Percentiles rank a stretch among this genome's conserved stretches.
phyloP scores from a whole-genome alignment of 2,329 filamentous ascomycete genomes.

The Colletotrichum musicola region DNA sequence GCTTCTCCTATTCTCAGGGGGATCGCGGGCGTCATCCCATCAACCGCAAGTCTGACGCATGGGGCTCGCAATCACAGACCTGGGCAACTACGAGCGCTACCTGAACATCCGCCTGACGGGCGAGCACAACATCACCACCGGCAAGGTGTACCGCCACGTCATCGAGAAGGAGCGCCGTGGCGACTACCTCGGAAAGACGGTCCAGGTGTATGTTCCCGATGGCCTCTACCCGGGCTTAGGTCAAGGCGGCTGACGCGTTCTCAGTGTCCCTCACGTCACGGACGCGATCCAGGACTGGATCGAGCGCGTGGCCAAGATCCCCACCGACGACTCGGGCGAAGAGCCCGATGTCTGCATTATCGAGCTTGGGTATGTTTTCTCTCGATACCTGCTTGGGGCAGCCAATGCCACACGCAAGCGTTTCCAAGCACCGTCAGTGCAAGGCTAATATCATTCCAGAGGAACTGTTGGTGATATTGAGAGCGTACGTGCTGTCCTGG shows the following conservation, averaged over 20 bases:
- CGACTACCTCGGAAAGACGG: constrained; percentile 89
- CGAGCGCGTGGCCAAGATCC: constrained; percentile 83
- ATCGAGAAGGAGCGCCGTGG: constrained; percentile 77
- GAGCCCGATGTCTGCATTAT: constrained; percentile 92
- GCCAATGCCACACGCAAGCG: background rate
- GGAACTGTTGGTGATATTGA: constrained; percentile 78
- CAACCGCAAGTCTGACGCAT: constrained; percentile 32
- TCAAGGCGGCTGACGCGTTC: background rate
- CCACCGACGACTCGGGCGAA: constrained; percentile 85
- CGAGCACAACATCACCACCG: constrained; percentile 97
- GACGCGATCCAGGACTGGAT: constrained; percentile 95
- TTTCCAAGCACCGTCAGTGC: background rate
- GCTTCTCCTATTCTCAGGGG: background rate
- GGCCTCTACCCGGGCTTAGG: background rate
- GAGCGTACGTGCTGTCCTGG: constrained; percentile 54
- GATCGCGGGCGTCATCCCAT: background rate
- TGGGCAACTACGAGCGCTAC: constrained; percentile 74
- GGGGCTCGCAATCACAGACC: constrained; percentile 50
- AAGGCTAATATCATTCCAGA: constrained; percentile 27
- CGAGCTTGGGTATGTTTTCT: constrained; percentile 59
- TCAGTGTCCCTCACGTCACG: constrained; percentile 84
- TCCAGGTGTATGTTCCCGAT: constrained; percentile 72
- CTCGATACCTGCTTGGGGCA: background rate
- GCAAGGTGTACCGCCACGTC: constrained; percentile 93
- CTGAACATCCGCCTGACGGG: constrained; percentile 84